A percentile compares a stretch with the other conserved stretches of the same genome.
These are phyloP conservation scores for Stephanodiscus minutulus DNA, from an alignment of 108 stramenopile genomes.

Conservation along the genomic window DNA sequence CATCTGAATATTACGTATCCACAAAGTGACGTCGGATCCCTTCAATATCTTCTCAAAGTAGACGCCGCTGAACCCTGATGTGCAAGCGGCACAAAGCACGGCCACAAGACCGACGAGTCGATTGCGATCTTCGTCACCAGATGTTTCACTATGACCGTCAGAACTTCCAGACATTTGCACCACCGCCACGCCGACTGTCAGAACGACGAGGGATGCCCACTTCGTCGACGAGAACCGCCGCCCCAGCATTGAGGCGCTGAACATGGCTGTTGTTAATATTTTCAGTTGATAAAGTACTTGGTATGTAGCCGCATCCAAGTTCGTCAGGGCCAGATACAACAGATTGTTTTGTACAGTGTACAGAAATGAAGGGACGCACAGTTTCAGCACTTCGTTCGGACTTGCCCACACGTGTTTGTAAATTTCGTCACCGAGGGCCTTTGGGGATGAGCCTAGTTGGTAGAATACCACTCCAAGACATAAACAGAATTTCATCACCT, in stretches of 20 bases:
- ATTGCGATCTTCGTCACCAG: constrained; percentile 44
- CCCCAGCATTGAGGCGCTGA: constrained; percentile 89
- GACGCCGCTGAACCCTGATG: constrained; percentile 95
- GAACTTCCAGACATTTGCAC: constrained; percentile 82
- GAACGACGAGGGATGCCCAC: constrained; percentile 87
- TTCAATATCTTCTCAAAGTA: constrained; percentile 98
- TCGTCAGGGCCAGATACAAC: constrained; percentile 92
- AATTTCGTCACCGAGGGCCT: constrained; percentile 22
- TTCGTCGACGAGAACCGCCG: constrained; percentile 71
- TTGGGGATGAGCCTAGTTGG: constrained; percentile 43
- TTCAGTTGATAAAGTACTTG: constrained; percentile 98
- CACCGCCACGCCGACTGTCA: constrained; percentile 90
- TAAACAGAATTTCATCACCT: constrained; percentile 67
- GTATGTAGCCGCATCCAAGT: constrained; percentile 96
- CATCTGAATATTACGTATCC: constrained; percentile 98
- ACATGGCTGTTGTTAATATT: constrained; percentile 98
- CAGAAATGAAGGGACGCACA: constrained; percentile 95
- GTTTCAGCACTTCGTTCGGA: constrained; percentile 88
- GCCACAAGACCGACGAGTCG: constrained; percentile 85
- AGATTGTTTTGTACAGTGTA: constrained; percentile 99
- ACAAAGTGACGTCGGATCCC: constrained; percentile 83
- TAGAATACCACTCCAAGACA: constrained; percentile 68
- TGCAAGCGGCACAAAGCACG: constrained; percentile 92
- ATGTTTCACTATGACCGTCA: constrained; percentile 17
- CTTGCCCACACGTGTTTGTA: constrained; percentile 41